Percentiles rank a stretch among this genome's conserved stretches.
These are phyloP conservation scores for Dactylorhiza incarnata DNA, from an alignment of 106 monocot species.

Conservation along the genomic window DNA sequence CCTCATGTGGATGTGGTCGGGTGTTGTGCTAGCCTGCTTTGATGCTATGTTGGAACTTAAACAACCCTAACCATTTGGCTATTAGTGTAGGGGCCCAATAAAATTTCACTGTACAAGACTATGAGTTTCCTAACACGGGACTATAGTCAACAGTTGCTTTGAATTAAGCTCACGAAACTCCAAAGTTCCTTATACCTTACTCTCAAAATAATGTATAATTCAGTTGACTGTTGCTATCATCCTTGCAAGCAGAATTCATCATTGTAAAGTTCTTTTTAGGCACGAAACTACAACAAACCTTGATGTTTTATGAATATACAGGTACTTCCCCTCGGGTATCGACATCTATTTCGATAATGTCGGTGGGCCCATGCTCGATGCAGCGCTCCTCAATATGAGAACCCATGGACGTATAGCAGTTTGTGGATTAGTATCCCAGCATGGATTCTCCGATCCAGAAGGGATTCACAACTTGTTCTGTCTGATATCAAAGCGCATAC, in stretches of 20 bases:
- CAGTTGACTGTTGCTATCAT: not conserved
- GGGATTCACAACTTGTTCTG: slow-evolving; percentile 43
- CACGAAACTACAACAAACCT: not conserved
- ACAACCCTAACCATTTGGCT: too few species aligned
- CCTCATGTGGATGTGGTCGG: too few species aligned
- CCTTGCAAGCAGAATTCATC: not conserved
- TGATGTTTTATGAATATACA: slow-evolving; percentile 4
- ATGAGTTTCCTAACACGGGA: too few species aligned
- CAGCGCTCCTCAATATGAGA: slow-evolving; percentile 66
- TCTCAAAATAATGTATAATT: not conserved
- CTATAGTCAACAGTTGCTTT: too few species aligned
- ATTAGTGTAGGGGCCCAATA: too few species aligned
- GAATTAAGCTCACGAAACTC: too few species aligned
- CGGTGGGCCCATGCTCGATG: slow-evolving; percentile 68
- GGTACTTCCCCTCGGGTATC: slow-evolving; percentile 71
- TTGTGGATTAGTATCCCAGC: slow-evolving; percentile 70
- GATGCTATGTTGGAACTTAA: too few species aligned
- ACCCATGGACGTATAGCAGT: slow-evolving; percentile 49
- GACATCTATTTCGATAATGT: slow-evolving; percentile 94
- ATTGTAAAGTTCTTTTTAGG: not conserved
- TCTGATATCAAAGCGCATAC: slow-evolving; percentile 35
- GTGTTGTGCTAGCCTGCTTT: too few species aligned
- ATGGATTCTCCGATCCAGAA: slow-evolving; percentile 12
- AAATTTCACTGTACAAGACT: too few species aligned
- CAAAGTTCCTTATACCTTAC: too few species aligned